These are phyloP conservation scores for Rutstroemia sp. DNA, from an alignment of 2,329 filamentous ascomycete genomes.

Conservation along the genomic window DNA sequence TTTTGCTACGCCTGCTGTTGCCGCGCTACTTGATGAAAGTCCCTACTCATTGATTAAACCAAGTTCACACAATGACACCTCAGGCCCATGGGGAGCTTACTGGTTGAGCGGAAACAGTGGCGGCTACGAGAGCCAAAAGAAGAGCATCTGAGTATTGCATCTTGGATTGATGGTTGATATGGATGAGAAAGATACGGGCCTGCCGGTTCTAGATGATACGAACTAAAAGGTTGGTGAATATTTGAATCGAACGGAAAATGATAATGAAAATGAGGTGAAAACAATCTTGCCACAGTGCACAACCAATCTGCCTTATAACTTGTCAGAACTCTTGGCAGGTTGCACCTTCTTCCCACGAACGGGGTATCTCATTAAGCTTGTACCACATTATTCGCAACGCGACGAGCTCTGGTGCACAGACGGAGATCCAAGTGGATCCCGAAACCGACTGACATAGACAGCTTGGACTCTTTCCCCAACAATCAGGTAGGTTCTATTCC, in stretches of 20 bases:
- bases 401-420: background rate
- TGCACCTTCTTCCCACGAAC: background rate
- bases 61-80: too few relatives aligned
- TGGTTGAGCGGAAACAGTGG: conserved; percentile 16
- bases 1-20: background rate
- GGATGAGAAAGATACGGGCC: background rate
- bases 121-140: conserved; percentile 18
- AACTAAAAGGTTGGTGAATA: background rate
- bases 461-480: background rate
- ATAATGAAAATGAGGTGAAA: background rate
- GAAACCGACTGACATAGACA: background rate
- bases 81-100: conserved; percentile 2
- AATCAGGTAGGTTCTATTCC: background rate
- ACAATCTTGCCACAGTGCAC: background rate
- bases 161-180: conserved; percentile 10
- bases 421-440: background rate
- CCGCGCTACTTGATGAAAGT: background rate
- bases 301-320: background rate
- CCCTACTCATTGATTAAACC: conserved; percentile 6
- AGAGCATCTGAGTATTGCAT: conserved; percentile 25
- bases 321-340: background rate
- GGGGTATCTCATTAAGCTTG: background rate
- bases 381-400: background rate
- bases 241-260: background rate
- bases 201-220: background rate